Base-by-base conservation (phyloP, 352 stramenopile genomes). In the Plasmopara viticola region DNA sequence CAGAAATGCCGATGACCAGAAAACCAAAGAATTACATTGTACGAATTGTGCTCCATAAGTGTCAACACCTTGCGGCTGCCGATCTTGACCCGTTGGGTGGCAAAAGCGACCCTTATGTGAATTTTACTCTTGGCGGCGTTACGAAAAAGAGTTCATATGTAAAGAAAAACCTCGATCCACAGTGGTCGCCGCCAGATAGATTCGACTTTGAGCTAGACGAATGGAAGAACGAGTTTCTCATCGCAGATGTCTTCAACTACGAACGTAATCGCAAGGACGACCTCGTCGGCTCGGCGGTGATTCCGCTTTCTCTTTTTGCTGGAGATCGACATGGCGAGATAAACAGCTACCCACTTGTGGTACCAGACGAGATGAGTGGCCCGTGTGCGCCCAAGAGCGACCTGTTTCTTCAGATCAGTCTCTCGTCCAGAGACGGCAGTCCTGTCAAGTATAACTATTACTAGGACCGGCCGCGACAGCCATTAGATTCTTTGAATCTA, bases 51-150 rank as follows among this genome's bases (percentile, higher is more conserved):
- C 69, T 88, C 31, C 86, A 72, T 64, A 74, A 78, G 54, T 88
- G 78, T 70, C 60, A 66, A 18, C 68, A 85, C 58, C 54, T 88
- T 43, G 60, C 72, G 28, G 72, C 72, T 7, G 63, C 62, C 14
- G 72, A 88, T 57, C 31, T 68, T 48, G 60, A 74, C 30, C 43
- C 82, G 14, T 68, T 73, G 17, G 74, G 74, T 29, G 75, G 77
- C 55, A 88, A 86, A 63, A 88, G 80, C 64, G 73, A 87, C 64
- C 71, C 75, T 53, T 90, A 87, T 60, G 80, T 90, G 40, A 65
- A 86, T 2, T 84, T 88, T 48, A 62, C 65, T 20, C 46, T 86
- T n/a, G 70, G 58, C 28, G 53, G 69, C 31, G 39, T 53, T 25
- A 80, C 60, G 9, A 64, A 67, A 48, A 87, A 86, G 63, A 91